Evolutionary conservation across 1,284 basidiomycete genomes (phyloP).

Genomic region (Tremellales sp.): DNA sequence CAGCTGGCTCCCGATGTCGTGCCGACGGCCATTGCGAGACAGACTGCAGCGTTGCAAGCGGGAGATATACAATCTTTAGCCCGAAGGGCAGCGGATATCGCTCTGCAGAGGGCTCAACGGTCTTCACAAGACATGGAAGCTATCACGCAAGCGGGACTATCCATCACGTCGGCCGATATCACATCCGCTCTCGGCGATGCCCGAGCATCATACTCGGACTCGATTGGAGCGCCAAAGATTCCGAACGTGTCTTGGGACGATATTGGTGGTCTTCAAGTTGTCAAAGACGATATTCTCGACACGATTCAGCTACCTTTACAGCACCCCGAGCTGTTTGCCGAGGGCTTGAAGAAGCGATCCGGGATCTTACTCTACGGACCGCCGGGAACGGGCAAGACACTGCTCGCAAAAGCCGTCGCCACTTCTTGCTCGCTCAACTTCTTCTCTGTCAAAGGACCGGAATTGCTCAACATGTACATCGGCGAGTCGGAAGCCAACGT

Average conservation of each 20-base stretch:
- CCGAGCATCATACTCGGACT: conserved; percentile 78
- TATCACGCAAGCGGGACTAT: conserved; percentile 54
- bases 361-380: conserved; percentile 84
- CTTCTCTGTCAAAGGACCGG: conserved; percentile 94
- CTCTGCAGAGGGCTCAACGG: conserved; percentile 54
- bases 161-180: conserved; percentile 66
- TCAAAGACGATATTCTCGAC: conserved; percentile 92
- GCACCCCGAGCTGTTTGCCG: conserved; percentile 86
- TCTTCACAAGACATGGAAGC: conserved; percentile 16
- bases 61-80: conserved; percentile 75
- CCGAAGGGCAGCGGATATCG: conserved; percentile 58
- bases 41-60: conserved; percentile 88
- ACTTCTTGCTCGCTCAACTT: conserved; percentile 60
- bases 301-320: conserved; percentile 95
- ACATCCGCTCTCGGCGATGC: conserved; percentile 70
- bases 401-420: conserved; percentile 89
- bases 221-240: conserved; percentile 93
- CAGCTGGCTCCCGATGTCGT: conserved; percentile 73
- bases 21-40: conserved; percentile 66
- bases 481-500: conserved; percentile 98
- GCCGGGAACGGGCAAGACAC: conserved; percentile 92
- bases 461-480: conserved; percentile 96
- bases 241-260: conserved; percentile 98
- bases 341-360: conserved; percentile 92
- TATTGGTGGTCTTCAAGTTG: conserved; percentile 82